Base-by-base conservation (phyloP, 192 early-diverging fungal genomes). In the Haplosporangium gracile region DNA sequence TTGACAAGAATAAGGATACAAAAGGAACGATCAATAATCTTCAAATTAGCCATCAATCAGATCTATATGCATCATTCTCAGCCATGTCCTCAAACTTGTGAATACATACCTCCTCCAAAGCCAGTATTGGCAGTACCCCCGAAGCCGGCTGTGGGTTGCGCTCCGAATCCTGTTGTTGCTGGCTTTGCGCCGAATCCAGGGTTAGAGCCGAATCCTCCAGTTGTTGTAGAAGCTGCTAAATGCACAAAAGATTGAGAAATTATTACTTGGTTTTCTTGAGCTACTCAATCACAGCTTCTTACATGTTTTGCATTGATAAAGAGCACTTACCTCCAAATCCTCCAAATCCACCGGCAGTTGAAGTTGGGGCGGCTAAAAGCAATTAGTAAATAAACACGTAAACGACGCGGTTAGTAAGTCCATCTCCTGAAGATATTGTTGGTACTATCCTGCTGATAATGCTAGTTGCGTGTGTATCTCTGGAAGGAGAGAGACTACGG, bases 261-360 rank as follows among this genome's bases (percentile, higher is more conserved):
- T 15, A 34, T 73, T 42, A 34, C 26, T 73, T 26, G 13, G 40
- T 34, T 47, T 13, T 6, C n/a, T 45, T 22, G n/a, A 5, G 70
- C 45, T 22, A 4, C 22, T 22, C 5, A 36, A 38, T 18, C 34
- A 70, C n/a, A 57, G 10, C n/a, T 9, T 10, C n/a, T n/a, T 7
- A 10, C 0, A 0, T 26, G 55, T n/a, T 26, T 57, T 10, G n/a
- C n/a, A 57, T 15, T 1, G 22, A 42, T n/a, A 29, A 43, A 22
- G 40, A 39, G n/a, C 60, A 49, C 77, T 22, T 81, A 86, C 84
- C 45, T 81, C 84, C 84, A 78, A 86, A 86, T 60, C 84, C 84
- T 29, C 84, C 84, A 69, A 86, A 86, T 57, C 79, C 75, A 43
- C 79, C 79, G 5, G 75, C 29, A 29, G 75, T 70, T 2, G 70